Percentiles rank a stretch among this genome's conserved stretches.
These are phyloP conservation scores for Thelonectria rubi DNA, from an alignment of 2,329 filamentous ascomycete genomes.

Conservation along the genomic window DNA sequence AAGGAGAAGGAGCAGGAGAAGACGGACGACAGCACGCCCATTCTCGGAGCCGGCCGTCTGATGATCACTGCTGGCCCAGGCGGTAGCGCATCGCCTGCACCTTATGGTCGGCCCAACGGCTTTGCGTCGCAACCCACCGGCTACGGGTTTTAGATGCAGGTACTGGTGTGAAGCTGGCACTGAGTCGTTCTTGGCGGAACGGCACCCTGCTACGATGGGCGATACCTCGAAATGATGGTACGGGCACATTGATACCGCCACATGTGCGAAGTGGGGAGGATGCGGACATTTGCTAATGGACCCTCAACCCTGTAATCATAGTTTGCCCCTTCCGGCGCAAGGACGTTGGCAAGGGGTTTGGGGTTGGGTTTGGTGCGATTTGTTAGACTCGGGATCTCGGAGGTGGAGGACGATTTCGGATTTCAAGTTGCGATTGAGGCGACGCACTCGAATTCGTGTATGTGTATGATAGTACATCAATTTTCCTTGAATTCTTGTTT, in stretches of 20 bases:
- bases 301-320: slow-evolving; percentile 44
- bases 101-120: slow-evolving; percentile 83
- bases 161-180: slow-evolving; percentile 42
- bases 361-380: slow-evolving; percentile 35
- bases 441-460: slow-evolving; percentile 33
- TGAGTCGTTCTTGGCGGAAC: slow-evolving; percentile 28
- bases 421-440: slow-evolving; percentile 34
- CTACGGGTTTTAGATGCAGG: slow-evolving; percentile 66
- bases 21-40: slow-evolving; percentile 92
- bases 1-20: slow-evolving; percentile 78
- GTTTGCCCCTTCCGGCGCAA: slow-evolving; percentile 35
- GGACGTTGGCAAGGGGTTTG: slow-evolving; percentile 29
- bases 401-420: slow-evolving; percentile 42
- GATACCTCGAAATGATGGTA: slow-evolving; percentile 17
- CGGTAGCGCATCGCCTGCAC: slow-evolving; percentile 67
- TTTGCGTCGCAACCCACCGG: slow-evolving; percentile 90
- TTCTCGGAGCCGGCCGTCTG: slow-evolving; percentile 85
- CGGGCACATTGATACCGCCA: slow-evolving; percentile 12
- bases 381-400: slow-evolving; percentile 35
- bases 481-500: slow-evolving; percentile 32
- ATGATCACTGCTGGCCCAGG: slow-evolving; percentile 95
- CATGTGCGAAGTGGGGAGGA: slow-evolving; percentile 24
- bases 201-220: slow-evolving; percentile 21
- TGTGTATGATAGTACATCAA: slow-evolving; percentile 48
- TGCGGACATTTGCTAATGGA: slow-evolving; percentile 38